Evolutionary conservation across 179 eudicot species (phyloP), one percentile per base, ranked within the genome.

Genomic region (Spergularia azorica): DNA sequence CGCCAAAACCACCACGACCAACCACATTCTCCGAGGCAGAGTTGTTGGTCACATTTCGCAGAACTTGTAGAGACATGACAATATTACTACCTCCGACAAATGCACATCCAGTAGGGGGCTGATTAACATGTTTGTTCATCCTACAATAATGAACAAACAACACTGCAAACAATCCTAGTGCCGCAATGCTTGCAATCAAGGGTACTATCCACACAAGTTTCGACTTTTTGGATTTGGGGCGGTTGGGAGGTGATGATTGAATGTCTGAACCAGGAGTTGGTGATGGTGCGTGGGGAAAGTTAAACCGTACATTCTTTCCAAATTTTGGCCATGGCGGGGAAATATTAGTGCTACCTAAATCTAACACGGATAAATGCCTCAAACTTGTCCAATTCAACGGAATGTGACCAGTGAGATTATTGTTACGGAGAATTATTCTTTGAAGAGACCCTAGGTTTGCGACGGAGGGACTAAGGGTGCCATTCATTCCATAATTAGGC

Each of bases 1-100:
- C 93, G 38, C 97, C 98, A 74, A 95, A 95, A 21, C 98, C 98
- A 55, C 98, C 98, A 71, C 95, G 92, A 14, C 98, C 98, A 5
- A 95, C 87, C 85, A 87, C 97, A 46, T 95, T 95, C 54, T 85
- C 93, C 0, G 93, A 86, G 48, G 95, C 84, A 68, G 93, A 95
- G 51, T 95, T 88, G 20, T 91, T 90, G 63, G 99, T 95, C 77
- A 93, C 99, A 13, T 93, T 91, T 54, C 90, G 80, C 41, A 95
- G 89, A 72, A 95, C 91, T 88, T 91, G 96, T 59, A 95, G 96
- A 39, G 98, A 95, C 71, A 91, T 91, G 60, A 93, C 80, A 80
- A 95, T 62, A 77, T 91, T 95, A 6, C 98, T 97, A 16, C 92
- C 82, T 81, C 90, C 97, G 54, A 92, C 92, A 36, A 90, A 88